Evolutionary conservation across 1,139 yeast species (phyloP).

Genomic region (Sugiyamaella grinbergsii): DNA sequence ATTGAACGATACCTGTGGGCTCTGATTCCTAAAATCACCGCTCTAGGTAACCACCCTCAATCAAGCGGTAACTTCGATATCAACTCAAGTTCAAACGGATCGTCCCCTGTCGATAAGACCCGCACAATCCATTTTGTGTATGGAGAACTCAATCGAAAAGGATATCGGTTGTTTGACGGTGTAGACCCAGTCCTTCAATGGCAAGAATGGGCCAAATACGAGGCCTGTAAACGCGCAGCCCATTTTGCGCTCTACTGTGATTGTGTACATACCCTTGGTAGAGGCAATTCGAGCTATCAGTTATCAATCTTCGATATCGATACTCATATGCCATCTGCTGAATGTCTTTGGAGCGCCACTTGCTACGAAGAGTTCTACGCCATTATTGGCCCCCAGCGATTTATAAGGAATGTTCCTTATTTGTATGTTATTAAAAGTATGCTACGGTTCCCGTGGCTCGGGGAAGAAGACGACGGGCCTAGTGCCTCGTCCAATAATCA

Average conservation of each 20-base stretch:
- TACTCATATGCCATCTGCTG: slow-evolving; percentile 39
- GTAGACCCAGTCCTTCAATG: slow-evolving; percentile 30
- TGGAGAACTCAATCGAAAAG: slow-evolving; percentile 28
- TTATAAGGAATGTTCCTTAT: slow-evolving; percentile 36
- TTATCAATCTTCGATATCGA: slow-evolving; percentile 38
- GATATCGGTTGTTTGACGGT: slow-evolving; percentile 30
- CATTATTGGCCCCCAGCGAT: slow-evolving; percentile 34
- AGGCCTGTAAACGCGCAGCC: slow-evolving; percentile 38
- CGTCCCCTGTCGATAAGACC: slow-evolving; percentile 8
- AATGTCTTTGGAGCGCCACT: slow-evolving; percentile 37
- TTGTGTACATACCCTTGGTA: slow-evolving; percentile 30
- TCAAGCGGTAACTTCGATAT: slow-evolving; percentile 3
- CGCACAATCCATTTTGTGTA: slow-evolving; percentile 18
- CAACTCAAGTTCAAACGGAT: slow-evolving; percentile 9
- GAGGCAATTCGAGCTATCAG: slow-evolving; percentile 25
- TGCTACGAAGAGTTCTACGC: slow-evolving; percentile 37
- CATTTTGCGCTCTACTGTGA: slow-evolving; percentile 37
- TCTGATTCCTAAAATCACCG: slow-evolving; percentile 25
- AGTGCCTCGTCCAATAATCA: slow-evolving; percentile 11
- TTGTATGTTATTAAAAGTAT: slow-evolving; percentile 39
- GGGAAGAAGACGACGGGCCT: slow-evolving; percentile 23
- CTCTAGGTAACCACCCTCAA: slow-evolving; percentile 18
- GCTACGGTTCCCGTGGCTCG: slow-evolving; percentile 39
- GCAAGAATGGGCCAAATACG: slow-evolving; percentile 42
- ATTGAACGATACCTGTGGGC: slow-evolving; percentile 29